Evolutionary conservation across 805 yeast genomes (phyloP), one percentile per base, ranked within the genome.

Genomic region (Kuraishia piskuri): DNA sequence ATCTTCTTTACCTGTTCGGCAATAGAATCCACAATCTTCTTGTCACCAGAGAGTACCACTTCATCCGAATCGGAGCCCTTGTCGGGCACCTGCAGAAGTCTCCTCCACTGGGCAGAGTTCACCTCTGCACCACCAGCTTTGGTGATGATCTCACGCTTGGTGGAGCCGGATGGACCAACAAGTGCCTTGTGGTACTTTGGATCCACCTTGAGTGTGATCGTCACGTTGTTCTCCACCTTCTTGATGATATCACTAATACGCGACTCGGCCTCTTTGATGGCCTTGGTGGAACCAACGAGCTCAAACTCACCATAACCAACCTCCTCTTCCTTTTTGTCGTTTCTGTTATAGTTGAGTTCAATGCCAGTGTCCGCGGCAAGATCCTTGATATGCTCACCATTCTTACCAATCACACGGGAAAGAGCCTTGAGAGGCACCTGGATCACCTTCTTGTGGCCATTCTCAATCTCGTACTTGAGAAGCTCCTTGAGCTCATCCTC

Each of bases 371-470:
- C 80, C 51, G 85, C 90, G 56, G 88, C 80, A 54, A 95, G 84
- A 63, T 86, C 88, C 57, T 84, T 87, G 63, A 94, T 86, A 51
- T 78, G 79, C 56, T 88, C 92, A 65, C 98, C 97, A 56, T 77
- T 76, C 63, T 87, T 90, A 62, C 99, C 99, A 66, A 94, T 90
- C 55, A 94, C 83, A 64, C 90, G 78, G 21, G 97, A 78, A 55
- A 92, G 78, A n/a, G 90, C 84, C 56, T 77, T 80, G 47, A 76
- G 66, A 44, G 97, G 95, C 51, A 94, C 84, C 49, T 71, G 65
- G 46, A 92, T 66, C n/a, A 73, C 70, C 58, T 81, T 75, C 54
- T 79, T 77, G 70, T 81, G 80, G 19, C 96, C 92, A 64, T 90
- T 89, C 61, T 88, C 96, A 63, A 79, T 84, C 69, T 91, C 98